Base-by-base conservation (phyloP, 768 basidiomycete species). In the Podaxis sp. region DNA sequence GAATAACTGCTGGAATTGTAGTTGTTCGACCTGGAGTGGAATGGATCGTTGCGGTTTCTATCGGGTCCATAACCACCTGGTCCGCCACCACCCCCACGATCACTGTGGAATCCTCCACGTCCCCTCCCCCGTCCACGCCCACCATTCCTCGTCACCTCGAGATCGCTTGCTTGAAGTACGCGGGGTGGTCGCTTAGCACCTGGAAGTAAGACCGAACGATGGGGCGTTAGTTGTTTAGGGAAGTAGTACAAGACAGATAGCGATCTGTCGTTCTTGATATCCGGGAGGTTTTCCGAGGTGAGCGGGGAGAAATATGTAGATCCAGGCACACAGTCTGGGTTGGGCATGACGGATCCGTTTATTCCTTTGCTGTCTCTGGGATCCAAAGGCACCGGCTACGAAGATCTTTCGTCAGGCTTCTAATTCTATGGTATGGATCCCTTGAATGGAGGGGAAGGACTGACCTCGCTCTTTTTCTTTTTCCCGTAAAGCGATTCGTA, bases 401-500 rank as follows among this genome's bases (percentile, higher is more conserved):
- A 51, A 54, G 63, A 57, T 66, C 38, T 64, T 28, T 63, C 56
- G 66, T 67, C 62, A 63, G 24, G 12, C 24, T 51, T 57, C 49
- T 57, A n/a, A 46, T 64, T 33, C 30, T 39, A 48, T 57, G 64
- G 66, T 8, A 33, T 42, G 36, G 57, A 46, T 57, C 46, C 28
- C 7, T 44, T 30, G 7, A 52, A 52, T 52, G 26, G 9, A 24
- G 24, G 11, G 52, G 26, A 22, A 33, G 22, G 13, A 68, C 87
- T 75, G 69, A 94, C 95, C 73, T 93, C 87, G 64, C 84, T 79
- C 60, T 79, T 87, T 73, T 93, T 94, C 65, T 90, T 87, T 73
- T 97, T 96, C 13, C 92, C 93, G 72, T 99, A 99, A 57, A 99
- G 76, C 36, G 85, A 84, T 72, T 95, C 94, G 68, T 97, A 88